phyloP scores from a whole-genome alignment of 1,139 yeast species.

The Blastobotrys petasosporus region DNA sequence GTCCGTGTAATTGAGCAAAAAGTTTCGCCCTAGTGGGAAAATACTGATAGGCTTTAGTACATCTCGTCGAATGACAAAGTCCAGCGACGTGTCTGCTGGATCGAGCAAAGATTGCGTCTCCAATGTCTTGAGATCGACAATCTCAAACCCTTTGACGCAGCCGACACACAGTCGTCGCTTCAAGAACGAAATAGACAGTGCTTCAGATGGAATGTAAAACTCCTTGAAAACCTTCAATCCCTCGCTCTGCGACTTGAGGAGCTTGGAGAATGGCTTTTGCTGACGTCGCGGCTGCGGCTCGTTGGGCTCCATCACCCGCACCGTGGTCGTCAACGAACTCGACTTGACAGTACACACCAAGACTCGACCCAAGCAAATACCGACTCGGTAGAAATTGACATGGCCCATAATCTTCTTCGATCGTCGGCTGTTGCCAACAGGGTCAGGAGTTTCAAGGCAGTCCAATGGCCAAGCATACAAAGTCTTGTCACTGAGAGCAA shows the following conservation, averaged over 20 bases:
- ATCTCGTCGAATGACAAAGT: constrained; percentile 86
- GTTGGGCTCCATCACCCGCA: constrained; percentile 84
- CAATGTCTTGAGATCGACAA: constrained; percentile 71
- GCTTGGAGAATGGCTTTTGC: constrained; percentile 46
- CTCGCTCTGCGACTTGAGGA: constrained; percentile 39
- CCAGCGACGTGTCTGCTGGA: constrained; percentile 95
- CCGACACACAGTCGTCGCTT: constrained; percentile 89
- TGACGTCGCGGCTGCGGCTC: constrained; percentile 40
- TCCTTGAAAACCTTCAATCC: constrained; percentile 70
- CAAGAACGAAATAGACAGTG: constrained; percentile 83
- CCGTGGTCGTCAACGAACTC: constrained; percentile 62
- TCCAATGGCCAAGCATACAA: constrained; percentile 82
- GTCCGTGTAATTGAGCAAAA: constrained; percentile 80
- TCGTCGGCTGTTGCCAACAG: constrained; percentile 61
- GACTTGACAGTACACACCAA: constrained; percentile 86
- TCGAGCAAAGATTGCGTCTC: constrained; percentile 75
- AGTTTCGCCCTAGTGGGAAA: constrained; percentile 82
- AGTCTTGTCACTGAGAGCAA: constrained; percentile 77
- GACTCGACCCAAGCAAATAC: constrained; percentile 84
- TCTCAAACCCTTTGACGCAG: constrained; percentile 93
- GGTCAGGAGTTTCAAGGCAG: constrained; percentile 52
- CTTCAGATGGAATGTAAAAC: constrained; percentile 77
- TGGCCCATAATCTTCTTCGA: constrained; percentile 79
- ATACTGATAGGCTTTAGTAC: constrained; percentile 85
- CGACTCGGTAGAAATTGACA: constrained; percentile 84